Percentiles rank a stretch among this genome's conserved stretches.
These are phyloP conservation scores for Phytophthora palmivora DNA, from an alignment of 352 stramenopile species.

Conservation along the genomic window DNA sequence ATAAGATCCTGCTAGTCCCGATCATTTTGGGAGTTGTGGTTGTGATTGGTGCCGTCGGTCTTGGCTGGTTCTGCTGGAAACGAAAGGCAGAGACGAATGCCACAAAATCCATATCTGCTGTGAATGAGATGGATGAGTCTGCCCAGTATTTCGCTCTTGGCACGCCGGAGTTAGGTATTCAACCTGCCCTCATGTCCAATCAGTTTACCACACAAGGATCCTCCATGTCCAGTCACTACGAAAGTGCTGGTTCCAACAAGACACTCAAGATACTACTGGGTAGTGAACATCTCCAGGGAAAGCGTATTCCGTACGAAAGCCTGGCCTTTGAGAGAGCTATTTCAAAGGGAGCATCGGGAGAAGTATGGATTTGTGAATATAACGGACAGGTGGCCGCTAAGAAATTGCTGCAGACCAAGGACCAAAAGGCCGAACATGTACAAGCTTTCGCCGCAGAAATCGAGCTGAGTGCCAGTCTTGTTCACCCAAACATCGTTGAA, in stretches of 20 bases:
- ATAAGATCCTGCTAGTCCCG: conserved; percentile 18
- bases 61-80: conserved; percentile 28
- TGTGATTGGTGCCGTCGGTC: background rate
- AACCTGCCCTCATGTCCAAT: conserved; percentile 4
- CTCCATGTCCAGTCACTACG: conserved; percentile 21
- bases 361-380: conserved; percentile 62
- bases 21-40: conserved; percentile 27
- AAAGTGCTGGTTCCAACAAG: conserved; percentile 33
- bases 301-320: conserved; percentile 30
- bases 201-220: conserved; percentile 19
- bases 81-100: conserved; percentile 6
- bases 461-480: conserved; percentile 54
- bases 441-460: conserved; percentile 60
- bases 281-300: conserved; percentile 23
- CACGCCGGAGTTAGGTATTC: conserved; percentile 12
- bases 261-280: conserved; percentile 30
- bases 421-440: conserved; percentile 37
- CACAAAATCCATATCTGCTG: conserved; percentile 5
- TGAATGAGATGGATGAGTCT: conserved; percentile 4
- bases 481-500: conserved; percentile 58
- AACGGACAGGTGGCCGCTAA: conserved; percentile 54
- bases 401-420: conserved; percentile 40
- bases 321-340: conserved; percentile 25
- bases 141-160: conserved; percentile 12
- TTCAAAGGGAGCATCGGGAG: conserved; percentile 44